Evolutionary conservation across 2,329 filamentous ascomycete species (phyloP).

Genomic region (Kalaharituber pfeilii): DNA sequence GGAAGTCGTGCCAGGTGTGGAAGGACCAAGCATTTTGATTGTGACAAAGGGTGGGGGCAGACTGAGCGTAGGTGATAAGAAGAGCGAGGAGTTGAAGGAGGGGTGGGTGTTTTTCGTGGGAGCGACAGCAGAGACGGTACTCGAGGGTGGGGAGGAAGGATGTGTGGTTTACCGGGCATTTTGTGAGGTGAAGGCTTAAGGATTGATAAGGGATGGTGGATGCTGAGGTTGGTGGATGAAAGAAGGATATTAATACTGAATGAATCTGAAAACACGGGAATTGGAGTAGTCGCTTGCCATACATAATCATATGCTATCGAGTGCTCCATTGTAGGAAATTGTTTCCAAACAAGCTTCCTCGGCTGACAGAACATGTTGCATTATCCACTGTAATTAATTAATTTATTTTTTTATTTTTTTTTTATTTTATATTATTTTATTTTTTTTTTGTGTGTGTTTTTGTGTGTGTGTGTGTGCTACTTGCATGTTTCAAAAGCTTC

Average conservation of each 20-base stretch:
- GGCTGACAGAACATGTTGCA: too few relatives aligned
- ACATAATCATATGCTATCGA: not conserved
- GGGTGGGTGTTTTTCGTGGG: conserved; percentile 74
- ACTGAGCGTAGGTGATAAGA: conserved; percentile 70
- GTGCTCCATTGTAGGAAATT: too few relatives aligned
- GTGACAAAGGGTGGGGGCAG: conserved; percentile 70
- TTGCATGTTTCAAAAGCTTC: too few relatives aligned
- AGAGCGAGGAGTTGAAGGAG: conserved; percentile 40
- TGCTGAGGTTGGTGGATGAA: not conserved
- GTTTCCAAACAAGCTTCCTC: too few relatives aligned
- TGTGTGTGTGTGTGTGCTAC: not conserved
- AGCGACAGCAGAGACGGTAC: conserved; percentile 57
- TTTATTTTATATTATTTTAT: not conserved
- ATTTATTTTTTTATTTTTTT: not conserved
- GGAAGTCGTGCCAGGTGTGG: conserved; percentile 70
- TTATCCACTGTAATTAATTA: too few relatives aligned
- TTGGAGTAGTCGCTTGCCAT: not conserved
- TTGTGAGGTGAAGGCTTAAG: conserved; percentile 50
- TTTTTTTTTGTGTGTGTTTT: not conserved
- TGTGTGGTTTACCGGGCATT: conserved; percentile 88
- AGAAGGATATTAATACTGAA: not conserved
- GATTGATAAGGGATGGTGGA: not conserved
- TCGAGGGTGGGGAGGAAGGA: conserved; percentile 42
- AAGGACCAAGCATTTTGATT: conserved; percentile 81
- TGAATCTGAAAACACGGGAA: not conserved